These are phyloP conservation scores for Detonula confervacea DNA, from an alignment of 352 stramenopile species.

Conservation along the genomic window DNA sequence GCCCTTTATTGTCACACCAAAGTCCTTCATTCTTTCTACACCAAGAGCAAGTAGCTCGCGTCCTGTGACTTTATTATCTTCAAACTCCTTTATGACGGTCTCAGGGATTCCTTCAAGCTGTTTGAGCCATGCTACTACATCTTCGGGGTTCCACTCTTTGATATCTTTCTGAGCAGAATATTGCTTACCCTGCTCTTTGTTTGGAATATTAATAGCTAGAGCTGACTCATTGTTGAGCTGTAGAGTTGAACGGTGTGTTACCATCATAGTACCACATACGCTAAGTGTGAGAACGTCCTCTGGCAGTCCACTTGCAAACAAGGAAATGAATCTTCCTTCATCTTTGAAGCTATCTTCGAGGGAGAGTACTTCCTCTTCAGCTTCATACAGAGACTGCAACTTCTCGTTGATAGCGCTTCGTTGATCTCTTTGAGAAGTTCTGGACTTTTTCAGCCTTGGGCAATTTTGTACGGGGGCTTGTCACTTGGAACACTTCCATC, in stretches of 20 bases:
- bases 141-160: constrained; percentile 36
- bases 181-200: not conserved
- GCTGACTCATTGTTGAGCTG: constrained; percentile 20
- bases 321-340: constrained; percentile 21
- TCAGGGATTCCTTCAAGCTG: constrained; percentile 22
- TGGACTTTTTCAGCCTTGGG: not conserved
- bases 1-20: constrained; percentile 32
- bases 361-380: constrained; percentile 10
- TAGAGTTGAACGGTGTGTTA: constrained; percentile 10
- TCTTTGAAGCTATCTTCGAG: constrained; percentile 40
- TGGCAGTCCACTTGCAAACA: constrained; percentile 18
- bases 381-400: constrained; percentile 7
- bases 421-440: constrained; percentile 27
- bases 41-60: constrained; percentile 27
- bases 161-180: not conserved
- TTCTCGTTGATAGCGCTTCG: constrained; percentile 34
- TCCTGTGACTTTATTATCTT: constrained; percentile 34
- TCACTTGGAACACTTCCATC: constrained; percentile 42
- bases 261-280: constrained; percentile 23
- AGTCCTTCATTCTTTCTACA: constrained; percentile 11
- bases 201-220: constrained; percentile 11
- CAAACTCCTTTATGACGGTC: constrained; percentile 20
- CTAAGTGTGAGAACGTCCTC: constrained; percentile 19
- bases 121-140: constrained; percentile 30
- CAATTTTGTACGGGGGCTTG: not conserved